Conservation (phyloP, 1,284 basidiomycete genomes). For the Phylloboletellus chloephorus region DNA sequence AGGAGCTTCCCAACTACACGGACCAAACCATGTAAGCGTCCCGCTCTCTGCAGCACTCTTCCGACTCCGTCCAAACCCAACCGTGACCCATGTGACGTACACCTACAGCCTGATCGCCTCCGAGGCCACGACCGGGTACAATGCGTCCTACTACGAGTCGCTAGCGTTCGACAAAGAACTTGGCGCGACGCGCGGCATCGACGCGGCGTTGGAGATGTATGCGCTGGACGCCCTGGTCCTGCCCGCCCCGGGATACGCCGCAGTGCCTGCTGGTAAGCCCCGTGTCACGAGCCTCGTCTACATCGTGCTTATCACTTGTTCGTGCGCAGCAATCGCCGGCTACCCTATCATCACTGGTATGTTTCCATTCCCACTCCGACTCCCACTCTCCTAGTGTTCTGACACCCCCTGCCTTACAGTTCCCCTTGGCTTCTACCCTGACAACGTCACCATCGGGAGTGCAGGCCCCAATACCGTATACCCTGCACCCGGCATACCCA, state of each 20-base stretch:
- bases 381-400: not conserved
- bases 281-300: slow-evolving; percentile 1
- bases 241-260: slow-evolving; percentile 46
- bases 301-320: not conserved
- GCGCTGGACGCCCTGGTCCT: slow-evolving; percentile 56
- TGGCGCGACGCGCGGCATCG: slow-evolving; percentile 52
- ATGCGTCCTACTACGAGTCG: slow-evolving; percentile 44
- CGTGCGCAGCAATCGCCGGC: slow-evolving; percentile 45
- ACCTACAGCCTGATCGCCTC: slow-evolving; percentile 39
- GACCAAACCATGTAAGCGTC: slow-evolving; percentile 41
- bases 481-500: slow-evolving; percentile 55
- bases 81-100: not conserved
- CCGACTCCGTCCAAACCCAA: not conserved
- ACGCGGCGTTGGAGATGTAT: slow-evolving; percentile 46
- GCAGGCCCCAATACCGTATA: slow-evolving; percentile 44
- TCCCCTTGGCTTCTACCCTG: slow-evolving; percentile 57
- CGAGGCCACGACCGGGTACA: slow-evolving; percentile 44
- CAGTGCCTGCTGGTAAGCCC: slow-evolving; percentile 37
- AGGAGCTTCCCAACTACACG: slow-evolving; percentile 45
- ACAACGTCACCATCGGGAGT: slow-evolving; percentile 38
- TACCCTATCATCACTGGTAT: slow-evolving; percentile 56
- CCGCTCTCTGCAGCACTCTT: not conserved
- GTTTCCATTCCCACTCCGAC: not conserved
- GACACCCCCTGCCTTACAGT: slow-evolving; percentile 30
- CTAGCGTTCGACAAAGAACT: slow-evolving; percentile 49